These are phyloP conservation scores for Ceratocystis ficicola DNA, from an alignment of 2,329 filamentous ascomycete species.

Conservation along the genomic window DNA sequence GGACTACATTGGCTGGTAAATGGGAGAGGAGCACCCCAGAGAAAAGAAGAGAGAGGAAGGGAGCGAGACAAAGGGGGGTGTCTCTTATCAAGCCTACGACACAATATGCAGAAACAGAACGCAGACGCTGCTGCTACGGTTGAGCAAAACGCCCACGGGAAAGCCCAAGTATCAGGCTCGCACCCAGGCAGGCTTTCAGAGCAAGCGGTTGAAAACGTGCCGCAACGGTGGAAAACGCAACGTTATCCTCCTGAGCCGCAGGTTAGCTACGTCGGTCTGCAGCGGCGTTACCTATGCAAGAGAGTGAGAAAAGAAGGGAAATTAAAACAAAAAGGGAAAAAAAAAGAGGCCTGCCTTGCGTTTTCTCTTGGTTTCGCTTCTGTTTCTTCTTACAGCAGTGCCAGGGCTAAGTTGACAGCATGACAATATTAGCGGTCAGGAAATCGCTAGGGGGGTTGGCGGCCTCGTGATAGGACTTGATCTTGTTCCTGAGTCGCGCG, in stretches of 20 bases:
- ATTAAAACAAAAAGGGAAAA: not conserved
- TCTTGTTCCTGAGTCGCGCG: not conserved
- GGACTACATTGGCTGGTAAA: not conserved
- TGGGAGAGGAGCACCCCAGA: not conserved
- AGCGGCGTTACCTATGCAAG: too few relatives aligned
- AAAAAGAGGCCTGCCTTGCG: not conserved
- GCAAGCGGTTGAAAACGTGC: too few relatives aligned
- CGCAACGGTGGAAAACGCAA: too few relatives aligned
- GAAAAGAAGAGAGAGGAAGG: not conserved
- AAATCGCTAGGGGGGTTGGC: not conserved
- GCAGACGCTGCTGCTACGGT: not conserved
- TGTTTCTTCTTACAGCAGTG: not conserved
- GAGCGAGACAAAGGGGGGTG: not conserved
- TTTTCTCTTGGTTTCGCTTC: conserved; percentile 1
- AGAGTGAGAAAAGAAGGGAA: not conserved
- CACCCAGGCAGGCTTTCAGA: too few relatives aligned
- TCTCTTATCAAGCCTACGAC: not conserved
- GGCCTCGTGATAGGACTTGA: conserved; percentile 5
- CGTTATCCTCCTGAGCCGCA: too few relatives aligned
- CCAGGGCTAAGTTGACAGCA: not conserved
- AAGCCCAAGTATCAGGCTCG: too few relatives aligned
- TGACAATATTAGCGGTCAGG: conserved; percentile 6
- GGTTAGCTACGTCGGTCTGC: too few relatives aligned
- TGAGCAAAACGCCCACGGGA: too few relatives aligned
- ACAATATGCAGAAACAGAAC: not conserved